Evolutionary conservation across 179 eudicot species (phyloP).

Genomic region (Corrigiola litoralis): DNA sequence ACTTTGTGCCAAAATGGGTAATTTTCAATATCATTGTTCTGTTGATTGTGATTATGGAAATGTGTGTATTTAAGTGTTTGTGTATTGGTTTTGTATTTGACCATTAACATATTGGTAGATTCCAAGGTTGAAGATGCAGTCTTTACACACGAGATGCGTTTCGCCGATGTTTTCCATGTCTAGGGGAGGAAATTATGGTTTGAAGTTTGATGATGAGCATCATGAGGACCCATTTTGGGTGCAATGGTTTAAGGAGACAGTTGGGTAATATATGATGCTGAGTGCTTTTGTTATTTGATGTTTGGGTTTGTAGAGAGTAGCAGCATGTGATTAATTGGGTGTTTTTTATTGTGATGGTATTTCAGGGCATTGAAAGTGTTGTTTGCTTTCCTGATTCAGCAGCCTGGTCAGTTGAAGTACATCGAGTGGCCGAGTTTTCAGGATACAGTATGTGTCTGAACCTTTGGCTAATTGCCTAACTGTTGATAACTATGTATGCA

Average conservation of each 20-base stretch:
- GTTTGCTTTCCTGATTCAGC: constrained; percentile 36
- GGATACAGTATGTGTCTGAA: constrained; percentile 47
- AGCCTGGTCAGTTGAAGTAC: constrained; percentile 65
- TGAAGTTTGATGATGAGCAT: constrained; percentile 22
- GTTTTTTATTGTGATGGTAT: constrained; percentile 1
- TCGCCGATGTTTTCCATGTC: constrained; percentile 14
- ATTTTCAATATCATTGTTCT: not conserved
- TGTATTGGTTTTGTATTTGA: not conserved
- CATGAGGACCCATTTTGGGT: constrained; percentile 27
- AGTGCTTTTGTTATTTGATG: not conserved
- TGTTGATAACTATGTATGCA: no score
- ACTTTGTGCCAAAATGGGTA: constrained; percentile 19
- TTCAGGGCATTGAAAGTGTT: constrained; percentile 25
- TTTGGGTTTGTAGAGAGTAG: not conserved
- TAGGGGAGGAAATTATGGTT: constrained; percentile 24
- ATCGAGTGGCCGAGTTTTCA: constrained; percentile 84
- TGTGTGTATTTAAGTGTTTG: not conserved
- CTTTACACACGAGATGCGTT: not conserved
- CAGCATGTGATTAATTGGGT: not conserved
- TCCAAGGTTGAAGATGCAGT: not conserved
- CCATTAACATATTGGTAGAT: constrained; percentile 2
- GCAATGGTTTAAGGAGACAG: constrained; percentile 12
- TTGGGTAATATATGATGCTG: constrained; percentile 16
- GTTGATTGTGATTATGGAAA: not conserved
- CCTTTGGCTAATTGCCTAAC: not conserved